Base-by-base conservation (phyloP, 345 rosid genomes). In the Populus euphratica region DNA sequence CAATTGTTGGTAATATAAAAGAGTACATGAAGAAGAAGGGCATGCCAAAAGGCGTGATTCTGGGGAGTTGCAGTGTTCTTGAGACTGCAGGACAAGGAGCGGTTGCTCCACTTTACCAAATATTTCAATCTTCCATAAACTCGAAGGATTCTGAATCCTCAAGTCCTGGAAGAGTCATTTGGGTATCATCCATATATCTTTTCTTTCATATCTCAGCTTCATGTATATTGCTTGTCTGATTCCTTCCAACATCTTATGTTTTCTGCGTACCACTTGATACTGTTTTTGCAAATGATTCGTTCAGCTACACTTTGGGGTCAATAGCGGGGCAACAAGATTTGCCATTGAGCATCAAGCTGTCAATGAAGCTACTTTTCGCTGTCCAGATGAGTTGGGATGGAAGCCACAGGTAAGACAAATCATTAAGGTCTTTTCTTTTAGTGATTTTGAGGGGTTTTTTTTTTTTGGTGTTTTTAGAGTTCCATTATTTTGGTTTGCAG, bases 351-450 rank as follows among this genome's bases (percentile, higher is more conserved):
- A 87, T 72, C 98, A 96, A 87, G 99, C 97, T 56, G 92, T 92
- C 39, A 96, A 96, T 83, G 99, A 96, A 88, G 99, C 98, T 41
- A 93, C 99, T 52, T 96, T 92, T 64, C 94, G 94, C 74, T 96
- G 97, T 73, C 97, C 99, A 0, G 99, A 96, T 87, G 97, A 96
- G 89, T 84, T 91, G 96, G 98, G 97, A 75, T 95, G 99, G 99
- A 93, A 95, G 81, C 98, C 99, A 77, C 98, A 95, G 99, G 99
- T 93, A 76, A 74, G 81, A 77, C 50, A 33, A 68, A 43, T 76
- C 74, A 14, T 67, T n/a, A 2, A 54, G 35, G 16, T 69, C n/a
- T 77, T 66, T 62, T 49, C 6, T 10, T 59, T 10, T 59, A 59
- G 12, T 3, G 25, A 4, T 10, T 59, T 25, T 0, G 29, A 59